Percentiles rank a stretch among this genome's conserved stretches.
These are phyloP conservation scores for Echium plantagineum DNA, from an alignment of 257 asterid genomes.

Conservation along the genomic window DNA sequence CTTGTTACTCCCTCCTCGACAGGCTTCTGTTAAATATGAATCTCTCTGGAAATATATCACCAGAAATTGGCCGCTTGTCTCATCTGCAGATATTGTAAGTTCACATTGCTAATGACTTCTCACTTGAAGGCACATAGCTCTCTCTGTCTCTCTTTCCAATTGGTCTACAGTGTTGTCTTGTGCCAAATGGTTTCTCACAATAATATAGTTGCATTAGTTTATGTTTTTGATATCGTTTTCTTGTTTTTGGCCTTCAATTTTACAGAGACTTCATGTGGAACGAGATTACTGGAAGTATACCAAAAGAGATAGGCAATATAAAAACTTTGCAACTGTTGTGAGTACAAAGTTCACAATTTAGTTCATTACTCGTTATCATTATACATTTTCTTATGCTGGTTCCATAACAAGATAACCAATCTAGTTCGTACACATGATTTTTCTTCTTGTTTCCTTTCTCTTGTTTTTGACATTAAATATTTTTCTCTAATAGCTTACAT, in stretches of 20 bases:
- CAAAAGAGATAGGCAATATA: constrained; percentile 86
- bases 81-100: constrained; percentile 69
- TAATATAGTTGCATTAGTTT: background rate
- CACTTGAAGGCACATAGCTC: background rate
- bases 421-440: background rate
- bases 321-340: constrained; percentile 57
- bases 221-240: background rate
- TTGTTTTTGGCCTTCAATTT: background rate
- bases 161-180: background rate
- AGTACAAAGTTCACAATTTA: constrained; percentile 21
- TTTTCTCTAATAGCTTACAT: constrained; percentile 2
- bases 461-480: background rate
- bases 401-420: background rate
- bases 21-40: constrained; percentile 43
- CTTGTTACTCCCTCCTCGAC: constrained; percentile 11
- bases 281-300: constrained; percentile 63
- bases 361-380: constrained; percentile 1
- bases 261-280: constrained; percentile 97
- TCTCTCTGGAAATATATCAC: constrained; percentile 74
- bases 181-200: background rate
- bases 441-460: background rate
- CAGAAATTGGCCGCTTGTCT: constrained; percentile 72
- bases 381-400: background rate
- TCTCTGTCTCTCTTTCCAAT: constrained; percentile 7
- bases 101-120: background rate